Conservation (phyloP, 306 rosid genomes). For the Acacia acuminata region DNA sequence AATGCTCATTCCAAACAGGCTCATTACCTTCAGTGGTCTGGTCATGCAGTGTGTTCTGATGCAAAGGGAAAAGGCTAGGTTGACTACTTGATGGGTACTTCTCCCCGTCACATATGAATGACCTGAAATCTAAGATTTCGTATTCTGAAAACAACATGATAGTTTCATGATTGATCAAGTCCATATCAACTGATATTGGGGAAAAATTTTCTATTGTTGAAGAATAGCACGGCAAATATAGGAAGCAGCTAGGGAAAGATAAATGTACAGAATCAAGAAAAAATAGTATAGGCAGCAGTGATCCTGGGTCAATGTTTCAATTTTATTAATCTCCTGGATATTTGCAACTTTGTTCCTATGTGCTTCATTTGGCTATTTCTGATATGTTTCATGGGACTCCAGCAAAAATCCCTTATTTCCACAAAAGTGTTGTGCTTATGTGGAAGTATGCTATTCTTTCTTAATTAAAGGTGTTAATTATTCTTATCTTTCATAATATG, state of each 20-base stretch:
- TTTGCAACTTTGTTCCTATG: neutral
- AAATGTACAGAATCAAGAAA: neutral
- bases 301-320: neutral
- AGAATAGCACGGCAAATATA: neutral
- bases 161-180: neutral
- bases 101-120: neutral
- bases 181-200: neutral
- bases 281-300: neutral
- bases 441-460: neutral
- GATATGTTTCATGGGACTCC: neutral
- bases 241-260: neutral
- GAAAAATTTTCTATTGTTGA: neutral
- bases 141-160: neutral
- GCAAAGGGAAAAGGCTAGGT: neutral
- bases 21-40: neutral
- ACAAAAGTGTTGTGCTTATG: neutral
- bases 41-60: neutral
- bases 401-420: neutral
- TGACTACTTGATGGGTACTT: neutral
- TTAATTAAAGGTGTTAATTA: neutral
- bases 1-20: too few species aligned
- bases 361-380: neutral
- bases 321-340: neutral
- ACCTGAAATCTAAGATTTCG: neutral
- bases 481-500: constrained; percentile 16